Evolutionary conservation across 2,329 filamentous ascomycete genomes (phyloP).

Genomic region (Ophiostoma piceae): DNA sequence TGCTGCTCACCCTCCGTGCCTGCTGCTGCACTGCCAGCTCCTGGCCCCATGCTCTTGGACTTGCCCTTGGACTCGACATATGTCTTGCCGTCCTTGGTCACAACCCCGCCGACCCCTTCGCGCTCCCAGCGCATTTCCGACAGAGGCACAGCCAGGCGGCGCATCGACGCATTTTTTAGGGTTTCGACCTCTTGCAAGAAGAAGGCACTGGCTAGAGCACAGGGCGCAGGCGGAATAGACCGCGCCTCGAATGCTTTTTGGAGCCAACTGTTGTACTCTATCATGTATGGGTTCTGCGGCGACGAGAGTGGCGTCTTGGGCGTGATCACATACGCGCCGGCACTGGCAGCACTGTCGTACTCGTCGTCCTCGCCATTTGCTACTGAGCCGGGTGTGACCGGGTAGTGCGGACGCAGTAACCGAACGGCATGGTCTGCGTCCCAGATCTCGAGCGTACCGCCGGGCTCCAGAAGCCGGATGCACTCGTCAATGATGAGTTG

Average conservation of each 20-base stretch:
- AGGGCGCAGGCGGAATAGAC: slow-evolving; percentile 68
- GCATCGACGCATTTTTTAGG: slow-evolving; percentile 63
- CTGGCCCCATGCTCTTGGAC: slow-evolving; percentile 11
- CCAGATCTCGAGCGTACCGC: slow-evolving; percentile 81
- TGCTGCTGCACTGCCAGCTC: neutral
- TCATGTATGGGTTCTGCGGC: slow-evolving; percentile 74
- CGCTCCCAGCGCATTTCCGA: slow-evolving; percentile 83
- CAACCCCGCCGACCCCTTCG: slow-evolving; percentile 61
- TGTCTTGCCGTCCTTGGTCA: slow-evolving; percentile 55
- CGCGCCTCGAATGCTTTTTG: slow-evolving; percentile 67
- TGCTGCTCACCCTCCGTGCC: neutral
- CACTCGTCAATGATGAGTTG: slow-evolving; percentile 62
- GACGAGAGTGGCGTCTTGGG: slow-evolving; percentile 75
- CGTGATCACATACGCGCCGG: slow-evolving; percentile 77
- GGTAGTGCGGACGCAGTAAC: slow-evolving; percentile 73
- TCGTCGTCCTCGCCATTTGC: slow-evolving; percentile 49
- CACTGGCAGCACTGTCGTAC: slow-evolving; percentile 57
- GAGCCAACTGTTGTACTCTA: slow-evolving; percentile 80
- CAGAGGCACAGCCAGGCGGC: slow-evolving; percentile 79
- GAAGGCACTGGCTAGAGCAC: slow-evolving; percentile 68
- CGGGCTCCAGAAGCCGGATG: slow-evolving; percentile 68
- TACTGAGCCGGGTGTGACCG: slow-evolving; percentile 32
- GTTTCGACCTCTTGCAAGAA: slow-evolving; percentile 74
- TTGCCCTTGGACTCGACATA: slow-evolving; percentile 49
- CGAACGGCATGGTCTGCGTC: slow-evolving; percentile 81